Conservation (phyloP, 169 alveolate genomes). For the Babesia bovis region DNA sequence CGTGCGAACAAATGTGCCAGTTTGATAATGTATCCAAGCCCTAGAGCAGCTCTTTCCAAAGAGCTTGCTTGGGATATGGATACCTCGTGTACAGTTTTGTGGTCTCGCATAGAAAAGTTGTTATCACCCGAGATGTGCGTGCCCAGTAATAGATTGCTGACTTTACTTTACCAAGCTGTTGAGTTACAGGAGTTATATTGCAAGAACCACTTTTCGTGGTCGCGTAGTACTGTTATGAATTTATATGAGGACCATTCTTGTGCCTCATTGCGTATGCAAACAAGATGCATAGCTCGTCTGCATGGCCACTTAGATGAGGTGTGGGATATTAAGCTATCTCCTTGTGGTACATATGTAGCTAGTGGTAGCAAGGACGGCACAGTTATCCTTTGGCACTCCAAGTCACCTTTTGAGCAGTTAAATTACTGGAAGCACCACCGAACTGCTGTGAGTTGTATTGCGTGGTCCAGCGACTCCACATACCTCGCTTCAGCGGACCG, state of each 20-base stretch:
- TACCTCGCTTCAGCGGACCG: constrained; percentile 66
- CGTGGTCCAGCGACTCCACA: constrained; percentile 72
- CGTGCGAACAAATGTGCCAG: constrained; percentile 52
- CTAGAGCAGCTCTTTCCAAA: neutral
- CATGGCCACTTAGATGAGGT: constrained; percentile 77
- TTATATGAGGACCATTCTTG: constrained; percentile 72
- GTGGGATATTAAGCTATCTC: constrained; percentile 75
- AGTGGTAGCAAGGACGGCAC: constrained; percentile 74
- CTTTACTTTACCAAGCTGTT: constrained; percentile 45
- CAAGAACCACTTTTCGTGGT: constrained; percentile 32
- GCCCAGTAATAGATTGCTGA: constrained; percentile 50
- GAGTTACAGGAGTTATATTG: constrained; percentile 55
- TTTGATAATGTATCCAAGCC: constrained; percentile 30
- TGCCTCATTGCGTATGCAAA: constrained; percentile 46
- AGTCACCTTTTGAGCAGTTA: constrained; percentile 63
- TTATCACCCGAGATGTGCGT: constrained; percentile 46
- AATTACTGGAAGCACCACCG: constrained; percentile 71
- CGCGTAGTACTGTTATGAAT: constrained; percentile 1
- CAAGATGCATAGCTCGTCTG: constrained; percentile 62
- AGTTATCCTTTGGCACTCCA: constrained; percentile 69
- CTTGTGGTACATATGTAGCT: constrained; percentile 71
- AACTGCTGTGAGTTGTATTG: constrained; percentile 69
- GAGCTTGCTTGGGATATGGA: constrained; percentile 36
- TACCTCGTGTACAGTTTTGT: constrained; percentile 25
- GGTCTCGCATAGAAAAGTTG: constrained; percentile 40